Evolutionary conservation across 108 stramenopile genomes (phyloP).

Genomic region (Stephanodiscus minutulus): DNA sequence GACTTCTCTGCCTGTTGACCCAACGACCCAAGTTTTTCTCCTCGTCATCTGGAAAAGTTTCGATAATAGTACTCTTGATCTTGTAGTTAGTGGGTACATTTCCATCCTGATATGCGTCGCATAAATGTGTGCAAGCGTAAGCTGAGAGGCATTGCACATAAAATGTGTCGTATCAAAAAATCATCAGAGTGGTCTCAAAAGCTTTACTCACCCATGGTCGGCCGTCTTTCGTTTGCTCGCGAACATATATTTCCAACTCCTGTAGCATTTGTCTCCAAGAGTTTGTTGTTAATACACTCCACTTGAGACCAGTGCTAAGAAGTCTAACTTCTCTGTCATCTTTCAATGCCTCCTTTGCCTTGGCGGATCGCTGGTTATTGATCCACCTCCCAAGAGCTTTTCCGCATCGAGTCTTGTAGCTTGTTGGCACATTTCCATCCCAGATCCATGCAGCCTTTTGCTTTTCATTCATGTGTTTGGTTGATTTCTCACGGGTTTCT

Average conservation of each 20-base stretch:
- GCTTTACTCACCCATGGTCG: slow-evolving; percentile 59
- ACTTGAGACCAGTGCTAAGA: slow-evolving; percentile 80
- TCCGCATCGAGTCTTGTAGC: slow-evolving; percentile 67
- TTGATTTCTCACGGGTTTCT: slow-evolving; percentile 63
- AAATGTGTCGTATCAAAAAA: neutral
- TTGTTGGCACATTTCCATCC: slow-evolving; percentile 81
- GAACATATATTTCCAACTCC: slow-evolving; percentile 80
- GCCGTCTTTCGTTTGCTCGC: slow-evolving; percentile 59
- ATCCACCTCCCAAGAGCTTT: slow-evolving; percentile 89
- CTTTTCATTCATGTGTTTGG: slow-evolving; percentile 55
- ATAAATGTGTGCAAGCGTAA: slow-evolving; percentile 13
- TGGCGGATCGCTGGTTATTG: slow-evolving; percentile 87
- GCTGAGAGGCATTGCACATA: neutral
- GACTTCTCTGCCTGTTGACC: slow-evolving; percentile 87
- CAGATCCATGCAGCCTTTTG: slow-evolving; percentile 74
- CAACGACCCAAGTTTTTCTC: slow-evolving; percentile 85
- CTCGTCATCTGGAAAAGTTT: slow-evolving; percentile 57
- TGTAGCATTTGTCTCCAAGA: slow-evolving; percentile 86
- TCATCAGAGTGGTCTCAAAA: slow-evolving; percentile 17
- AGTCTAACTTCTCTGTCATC: slow-evolving; percentile 78
- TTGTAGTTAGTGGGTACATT: slow-evolving; percentile 85
- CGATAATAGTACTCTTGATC: slow-evolving; percentile 53
- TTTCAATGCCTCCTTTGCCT: slow-evolving; percentile 78
- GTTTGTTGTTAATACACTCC: slow-evolving; percentile 90
- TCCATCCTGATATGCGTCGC: slow-evolving; percentile 51